phyloP scores from a whole-genome alignment of 345 rosid genomes.

The Triadica sebifera region DNA sequence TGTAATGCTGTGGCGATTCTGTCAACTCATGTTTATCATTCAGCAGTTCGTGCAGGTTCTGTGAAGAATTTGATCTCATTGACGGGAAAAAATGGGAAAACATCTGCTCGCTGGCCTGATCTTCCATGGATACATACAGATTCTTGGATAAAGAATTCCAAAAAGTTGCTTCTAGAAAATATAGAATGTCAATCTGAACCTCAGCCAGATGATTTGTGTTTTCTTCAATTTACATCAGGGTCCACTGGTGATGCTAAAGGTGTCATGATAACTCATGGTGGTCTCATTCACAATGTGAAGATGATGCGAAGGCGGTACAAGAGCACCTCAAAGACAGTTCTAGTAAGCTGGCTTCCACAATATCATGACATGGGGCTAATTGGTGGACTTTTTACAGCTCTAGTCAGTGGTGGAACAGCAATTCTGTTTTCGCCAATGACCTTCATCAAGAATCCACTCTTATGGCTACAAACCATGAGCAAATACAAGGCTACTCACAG shows the following conservation, averaged over 20 bases:
- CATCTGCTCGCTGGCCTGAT: slow-evolving; percentile 50
- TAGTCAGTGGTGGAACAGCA: slow-evolving; percentile 63
- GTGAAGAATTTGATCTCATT: slow-evolving; percentile 51
- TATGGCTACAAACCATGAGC: slow-evolving; percentile 61
- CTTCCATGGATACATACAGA: slow-evolving; percentile 70
- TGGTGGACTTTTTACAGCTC: slow-evolving; percentile 64
- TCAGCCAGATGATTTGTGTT: slow-evolving; percentile 46
- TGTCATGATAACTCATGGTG: slow-evolving; percentile 63
- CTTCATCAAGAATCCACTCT: slow-evolving; percentile 58
- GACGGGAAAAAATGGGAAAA: slow-evolving; percentile 33
- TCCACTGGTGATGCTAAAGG: slow-evolving; percentile 77
- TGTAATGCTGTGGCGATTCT: slow-evolving; percentile 53
- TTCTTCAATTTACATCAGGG: slow-evolving; percentile 69
- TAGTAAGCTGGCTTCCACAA: slow-evolving; percentile 72
- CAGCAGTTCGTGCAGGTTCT: slow-evolving; percentile 56
- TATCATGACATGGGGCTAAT: slow-evolving; percentile 77
- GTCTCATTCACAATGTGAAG: slow-evolving; percentile 64
- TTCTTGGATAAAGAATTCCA: slow-evolving; percentile 53
- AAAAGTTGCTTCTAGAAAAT: slow-evolving; percentile 17
- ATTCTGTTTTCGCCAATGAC: slow-evolving; percentile 58
- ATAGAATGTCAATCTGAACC: slow-evolving; percentile 28
- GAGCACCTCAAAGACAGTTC: slow-evolving; percentile 60
- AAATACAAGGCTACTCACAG: slow-evolving; percentile 59
- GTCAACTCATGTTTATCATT: slow-evolving; percentile 55
- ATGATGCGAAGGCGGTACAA: slow-evolving; percentile 50